Evolutionary conservation across 2,329 filamentous ascomycete genomes (phyloP).

Genomic region (Tolypocladium capitatum): DNA sequence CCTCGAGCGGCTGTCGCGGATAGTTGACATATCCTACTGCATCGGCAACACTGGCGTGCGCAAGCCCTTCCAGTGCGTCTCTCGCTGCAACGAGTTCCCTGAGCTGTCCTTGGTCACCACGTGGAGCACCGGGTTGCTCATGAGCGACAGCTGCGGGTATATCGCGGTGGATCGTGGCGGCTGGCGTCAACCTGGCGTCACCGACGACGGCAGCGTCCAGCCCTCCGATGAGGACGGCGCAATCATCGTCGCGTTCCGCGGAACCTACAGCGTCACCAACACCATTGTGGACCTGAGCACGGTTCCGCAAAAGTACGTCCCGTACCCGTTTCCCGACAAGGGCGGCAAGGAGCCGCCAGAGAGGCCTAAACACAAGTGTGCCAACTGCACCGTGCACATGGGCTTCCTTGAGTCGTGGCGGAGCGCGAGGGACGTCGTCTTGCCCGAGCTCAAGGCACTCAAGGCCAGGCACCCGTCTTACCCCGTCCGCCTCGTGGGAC

Average conservation of each 20-base stretch:
- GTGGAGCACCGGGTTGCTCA: slow-evolving; percentile 79
- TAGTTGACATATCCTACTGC: slow-evolving; percentile 92
- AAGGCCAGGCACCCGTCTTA: slow-evolving; percentile 54
- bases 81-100: slow-evolving; percentile 74
- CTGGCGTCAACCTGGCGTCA: slow-evolving; percentile 9
- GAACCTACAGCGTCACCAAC: slow-evolving; percentile 88
- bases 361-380: slow-evolving; percentile 44
- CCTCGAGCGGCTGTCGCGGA: slow-evolving; percentile 75
- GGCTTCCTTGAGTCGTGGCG: slow-evolving; percentile 83
- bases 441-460: slow-evolving; percentile 51
- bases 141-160: slow-evolving; percentile 89
- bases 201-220: slow-evolving; percentile 7
- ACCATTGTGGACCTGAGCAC: slow-evolving; percentile 84
- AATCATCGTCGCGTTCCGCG: slow-evolving; percentile 81
- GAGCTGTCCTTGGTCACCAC: slow-evolving; percentile 66
- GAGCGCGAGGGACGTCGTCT: slow-evolving; percentile 54
- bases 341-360: slow-evolving; percentile 19
- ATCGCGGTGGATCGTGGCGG: slow-evolving; percentile 64
- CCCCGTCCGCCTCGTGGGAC: slow-evolving; percentile 66
- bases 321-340: slow-evolving; percentile 54
- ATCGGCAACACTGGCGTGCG: slow-evolving; percentile 72
- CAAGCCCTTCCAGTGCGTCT: slow-evolving; percentile 73
- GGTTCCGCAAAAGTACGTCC: slow-evolving; percentile 77
- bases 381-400: slow-evolving; percentile 82
- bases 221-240: slow-evolving; percentile 13